Base-by-base conservation (phyloP, 306 rosid species). In the Canavalia gladiata region DNA sequence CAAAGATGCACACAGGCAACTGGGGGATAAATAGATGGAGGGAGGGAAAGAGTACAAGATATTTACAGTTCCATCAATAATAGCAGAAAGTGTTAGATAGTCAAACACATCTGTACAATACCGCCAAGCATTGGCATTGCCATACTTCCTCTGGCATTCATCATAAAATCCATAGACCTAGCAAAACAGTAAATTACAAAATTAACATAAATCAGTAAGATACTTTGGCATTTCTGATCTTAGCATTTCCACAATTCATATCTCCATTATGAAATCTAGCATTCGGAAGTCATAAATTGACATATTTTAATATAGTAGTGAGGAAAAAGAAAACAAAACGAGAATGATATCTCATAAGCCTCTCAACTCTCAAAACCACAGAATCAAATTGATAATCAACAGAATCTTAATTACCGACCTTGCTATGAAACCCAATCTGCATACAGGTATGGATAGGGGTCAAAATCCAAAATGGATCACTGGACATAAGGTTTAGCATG, bases 141-240 rank as follows among this genome's bases (percentile, higher is more conserved):
- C 98, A 35, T 94, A 94, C 94, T 94, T 94, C 82, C 98, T 90
- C 85, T 94, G 98, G 89, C 98, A 94, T 83, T 94, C 98, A 58
- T 94, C 98, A 81, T 94, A 94, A 86, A 94, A 94, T 35, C 97
- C 98, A 86, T 94, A 94, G n/a, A 94, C 98, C 98, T 94, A 58
- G 33, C 46, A 69, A 57, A 77, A 39, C 13, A 13, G 33, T 29
- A 79, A 46, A 79, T 58, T 49, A 43, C n/a, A 35, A 77, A 25
- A 64, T 51, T 39, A 65, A 18, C 54, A 64, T 77, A 29, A 65
- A 77, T 51, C 52, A 51, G 65, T 35, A 75, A 2, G 9, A 63
- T 37, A 64, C 31, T 62, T 42, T 9, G 41, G 28, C 74, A 43
- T 70, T 52, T 70, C 25, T 59, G 37, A 35, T 80, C 43, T 72